Conservation (phyloP, 495 filamentous ascomycete species). For the Ascodesmis nigricans region DNA sequence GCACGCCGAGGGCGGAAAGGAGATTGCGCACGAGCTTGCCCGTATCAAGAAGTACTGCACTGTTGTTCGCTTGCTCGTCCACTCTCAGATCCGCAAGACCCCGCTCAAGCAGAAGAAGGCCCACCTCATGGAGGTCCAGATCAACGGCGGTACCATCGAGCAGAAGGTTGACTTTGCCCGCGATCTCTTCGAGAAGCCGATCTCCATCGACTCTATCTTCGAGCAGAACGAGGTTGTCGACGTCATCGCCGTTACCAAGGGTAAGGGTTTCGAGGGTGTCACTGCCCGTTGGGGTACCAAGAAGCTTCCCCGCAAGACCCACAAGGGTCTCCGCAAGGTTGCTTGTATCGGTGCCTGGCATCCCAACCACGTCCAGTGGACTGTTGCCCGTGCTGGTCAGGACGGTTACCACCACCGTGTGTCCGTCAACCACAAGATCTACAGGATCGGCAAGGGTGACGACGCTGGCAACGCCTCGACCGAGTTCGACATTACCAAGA, state of each 20-base stretch:
- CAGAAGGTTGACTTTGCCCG: constrained; percentile 94
- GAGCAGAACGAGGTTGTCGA: constrained; percentile 99
- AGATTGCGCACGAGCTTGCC: constrained; percentile 89
- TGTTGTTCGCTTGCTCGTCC: constrained; percentile 95
- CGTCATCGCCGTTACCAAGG: constrained; percentile 98
- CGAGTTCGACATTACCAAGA: constrained; percentile 94
- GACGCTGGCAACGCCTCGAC: constrained; percentile 82
- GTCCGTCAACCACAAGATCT: constrained; percentile 99
- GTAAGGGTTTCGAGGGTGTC: constrained; percentile 95
- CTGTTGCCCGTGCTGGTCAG: constrained; percentile 99
- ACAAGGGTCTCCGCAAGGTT: constrained; percentile 99
- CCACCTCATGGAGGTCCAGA: constrained; percentile 99
- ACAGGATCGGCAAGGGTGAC: constrained; percentile 82
- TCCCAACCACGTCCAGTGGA: constrained; percentile 99
- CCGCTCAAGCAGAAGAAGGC: constrained; percentile 99
- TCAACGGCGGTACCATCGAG: constrained; percentile 86
- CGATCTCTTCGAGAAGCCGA: constrained; percentile 94
- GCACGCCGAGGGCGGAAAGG: constrained; percentile 80
- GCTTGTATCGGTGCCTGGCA: constrained; percentile 99
- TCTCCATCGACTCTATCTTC: constrained; percentile 82
- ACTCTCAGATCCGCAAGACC: constrained; percentile 98
- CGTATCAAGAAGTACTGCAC: constrained; percentile 99
- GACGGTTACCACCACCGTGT: constrained; percentile 99
- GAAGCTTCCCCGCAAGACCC: constrained; percentile 99
- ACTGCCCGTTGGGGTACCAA: constrained; percentile 98